Evolutionary conservation across 2,329 filamentous ascomycete genomes (phyloP).

Genomic region (Phyllosticta paracitricarpa): DNA sequence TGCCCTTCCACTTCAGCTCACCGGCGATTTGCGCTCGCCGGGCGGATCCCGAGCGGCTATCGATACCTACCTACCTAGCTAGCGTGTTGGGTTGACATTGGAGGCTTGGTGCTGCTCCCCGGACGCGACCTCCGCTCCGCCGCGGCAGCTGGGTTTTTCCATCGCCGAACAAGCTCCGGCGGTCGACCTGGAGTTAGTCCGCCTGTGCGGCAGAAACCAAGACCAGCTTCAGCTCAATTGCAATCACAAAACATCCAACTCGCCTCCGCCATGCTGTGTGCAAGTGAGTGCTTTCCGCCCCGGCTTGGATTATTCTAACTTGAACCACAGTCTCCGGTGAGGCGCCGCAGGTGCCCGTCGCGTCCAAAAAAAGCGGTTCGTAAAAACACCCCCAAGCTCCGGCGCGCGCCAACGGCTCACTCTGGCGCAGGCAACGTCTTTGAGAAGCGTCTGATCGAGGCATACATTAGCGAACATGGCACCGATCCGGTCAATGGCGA

Average conservation of each 20-base stretch:
- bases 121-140: neutral
- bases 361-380: conserved; percentile 87
- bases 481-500: conserved; percentile 87
- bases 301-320: conserved; percentile 4
- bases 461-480: conserved; percentile 86
- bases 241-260: neutral
- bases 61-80: too few species aligned
- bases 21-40: neutral
- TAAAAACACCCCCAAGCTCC: conserved; percentile 16
- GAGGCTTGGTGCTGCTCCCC: too few species aligned
- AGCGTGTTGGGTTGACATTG: too few species aligned
- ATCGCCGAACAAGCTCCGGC: neutral
- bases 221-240: conserved; percentile 2
- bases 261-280: conserved; percentile 25
- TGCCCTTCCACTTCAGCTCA: too few species aligned
- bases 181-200: neutral
- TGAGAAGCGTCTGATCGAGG: conserved; percentile 89
- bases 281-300: conserved; percentile 21
- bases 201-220: neutral
- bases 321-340: conserved; percentile 74
- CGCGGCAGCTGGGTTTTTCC: neutral
- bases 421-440: conserved; percentile 63
- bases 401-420: conserved; percentile 20
- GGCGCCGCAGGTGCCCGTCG: conserved; percentile 86
- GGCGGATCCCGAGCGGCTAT: neutral